Base-by-base conservation (phyloP, 352 stramenopile species). In the Elongisporangium prolatum region DNA sequence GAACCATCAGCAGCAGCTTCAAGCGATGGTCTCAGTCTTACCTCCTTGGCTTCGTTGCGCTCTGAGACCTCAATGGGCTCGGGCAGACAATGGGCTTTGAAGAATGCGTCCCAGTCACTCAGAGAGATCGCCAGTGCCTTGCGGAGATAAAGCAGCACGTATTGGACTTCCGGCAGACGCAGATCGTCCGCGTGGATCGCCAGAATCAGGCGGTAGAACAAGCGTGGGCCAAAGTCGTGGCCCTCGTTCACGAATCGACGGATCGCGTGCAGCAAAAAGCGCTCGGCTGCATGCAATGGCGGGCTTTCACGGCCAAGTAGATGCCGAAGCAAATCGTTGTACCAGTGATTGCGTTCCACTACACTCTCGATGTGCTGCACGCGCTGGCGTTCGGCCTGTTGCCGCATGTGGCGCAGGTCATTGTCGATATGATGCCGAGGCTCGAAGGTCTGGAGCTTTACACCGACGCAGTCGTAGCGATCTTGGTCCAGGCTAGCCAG, bases 181-280 rank as follows among this genome's bases (percentile, higher is more conserved):
- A 89, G 53, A 57, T 92, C 80, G 25, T 86, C 75, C 14, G 48
- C 50, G 50, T 87, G 63, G 25, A 92, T 56, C 3, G 66, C 50
- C 40, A 76, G 57, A 7, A 88, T 62, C 10, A 91, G 48, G 16
- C 68, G 56, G 34, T 68, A 84, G 24, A 92, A 61, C 28, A 85
- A 48, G 28, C 62, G 60, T 17, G 58, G 37, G 22, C 67, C 56
- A 56, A 92, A 77, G 13, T 65, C 63, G n/a, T 72, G 72, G 11
- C 82, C 80, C 21, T 71, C 65, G 22, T 75, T 74, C 10, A 72
- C 63, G 7, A 80, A 57, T 11, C 55, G 63, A 17, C 78, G 72
- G 50, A 90, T 79, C 21, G 68, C 76, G 48, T 82, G 66, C 21
- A 86, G 44, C 21, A 87, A 48, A 53, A 92, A 87, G 14, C 68